Percentiles rank a stretch among this genome's conserved stretches.
Evolutionary conservation across 2,329 filamentous ascomycete genomes (phyloP).

Genomic region (Scedosporium minutisporum): DNA sequence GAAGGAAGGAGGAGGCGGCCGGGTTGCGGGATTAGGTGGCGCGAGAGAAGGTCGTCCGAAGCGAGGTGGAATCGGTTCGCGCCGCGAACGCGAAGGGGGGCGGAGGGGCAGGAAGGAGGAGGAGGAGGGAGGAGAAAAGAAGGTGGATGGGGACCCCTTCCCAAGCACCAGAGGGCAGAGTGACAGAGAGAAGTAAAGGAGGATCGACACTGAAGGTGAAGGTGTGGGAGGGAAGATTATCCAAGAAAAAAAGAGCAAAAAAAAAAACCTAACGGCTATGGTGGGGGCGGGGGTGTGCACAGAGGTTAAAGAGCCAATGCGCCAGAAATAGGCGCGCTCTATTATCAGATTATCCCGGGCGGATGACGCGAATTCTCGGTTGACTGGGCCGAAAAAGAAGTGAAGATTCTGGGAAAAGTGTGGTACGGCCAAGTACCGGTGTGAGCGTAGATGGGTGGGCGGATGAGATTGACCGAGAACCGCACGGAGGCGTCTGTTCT

Average conservation of each 20-base stretch:
- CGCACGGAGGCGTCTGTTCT: background rate
- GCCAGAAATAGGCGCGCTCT: slow-evolving; percentile 8
- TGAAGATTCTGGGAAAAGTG: slow-evolving; percentile 1
- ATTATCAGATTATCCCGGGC: slow-evolving; percentile 7
- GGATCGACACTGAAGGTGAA: slow-evolving; percentile 12
- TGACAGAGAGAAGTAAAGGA: background rate
- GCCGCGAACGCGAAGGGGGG: background rate
- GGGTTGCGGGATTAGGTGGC: slow-evolving; percentile 9
- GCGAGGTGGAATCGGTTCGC: background rate
- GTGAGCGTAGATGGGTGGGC: slow-evolving; percentile 1
- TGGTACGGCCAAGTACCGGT: slow-evolving; percentile 4
- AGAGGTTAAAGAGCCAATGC: slow-evolving; percentile 2
- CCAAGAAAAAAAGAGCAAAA: background rate
- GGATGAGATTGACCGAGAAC: slow-evolving; percentile 3
- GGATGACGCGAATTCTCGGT: slow-evolving; percentile 7
- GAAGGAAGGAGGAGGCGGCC: background rate
- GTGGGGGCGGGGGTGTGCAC: slow-evolving; percentile 6
- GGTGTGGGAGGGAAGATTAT: background rate
- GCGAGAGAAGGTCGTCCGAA: slow-evolving; percentile 5
- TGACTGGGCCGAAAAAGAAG: slow-evolving; percentile 4
- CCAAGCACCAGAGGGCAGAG: slow-evolving; percentile 2
- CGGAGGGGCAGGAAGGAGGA: background rate
- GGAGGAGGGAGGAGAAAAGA: slow-evolving; percentile 7
- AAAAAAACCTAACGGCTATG: background rate
- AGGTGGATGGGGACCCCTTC: slow-evolving; percentile 7